Conservation (phyloP, 495 filamentous ascomycete species). For the Xylaria nigripes region DNA sequence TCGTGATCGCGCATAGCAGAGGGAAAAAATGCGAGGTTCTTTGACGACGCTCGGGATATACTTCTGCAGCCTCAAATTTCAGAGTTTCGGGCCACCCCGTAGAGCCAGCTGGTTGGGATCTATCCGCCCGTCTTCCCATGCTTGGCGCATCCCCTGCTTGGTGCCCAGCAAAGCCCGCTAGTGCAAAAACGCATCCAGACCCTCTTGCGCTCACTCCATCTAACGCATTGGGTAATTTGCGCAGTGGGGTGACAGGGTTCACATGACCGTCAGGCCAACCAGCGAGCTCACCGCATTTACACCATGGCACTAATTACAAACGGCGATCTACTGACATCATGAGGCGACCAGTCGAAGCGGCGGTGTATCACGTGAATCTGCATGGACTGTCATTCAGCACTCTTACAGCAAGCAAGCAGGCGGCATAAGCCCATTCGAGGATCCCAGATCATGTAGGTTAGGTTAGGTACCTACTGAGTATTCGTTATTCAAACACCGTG, state of each 20-base stretch:
- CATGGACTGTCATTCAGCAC: not conserved
- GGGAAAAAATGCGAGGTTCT: constrained; percentile 14
- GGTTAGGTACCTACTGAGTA: too few relatives aligned
- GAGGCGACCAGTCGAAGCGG: constrained; percentile 19
- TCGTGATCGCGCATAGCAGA: constrained; percentile 5
- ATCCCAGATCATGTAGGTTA: too few relatives aligned
- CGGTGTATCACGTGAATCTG: constrained; percentile 18
- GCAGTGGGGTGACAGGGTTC: constrained; percentile 11
- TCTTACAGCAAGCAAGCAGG: not conserved
- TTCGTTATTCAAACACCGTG: too few relatives aligned
- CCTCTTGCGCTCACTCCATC: constrained; percentile 8
- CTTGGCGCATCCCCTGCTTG: constrained; percentile 24
- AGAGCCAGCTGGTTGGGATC: constrained; percentile 29
- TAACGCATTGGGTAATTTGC: constrained; percentile 14
- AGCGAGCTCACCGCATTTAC: constrained; percentile 9
- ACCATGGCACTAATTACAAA: not conserved
- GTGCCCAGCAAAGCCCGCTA: constrained; percentile 13
- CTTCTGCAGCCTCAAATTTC: constrained; percentile 26
- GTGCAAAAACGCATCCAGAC: constrained; percentile 20
- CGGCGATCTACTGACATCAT: constrained; percentile 13
- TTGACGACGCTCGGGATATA: constrained; percentile 17
- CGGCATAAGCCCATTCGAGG: too few relatives aligned
- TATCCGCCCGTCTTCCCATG: constrained; percentile 29
- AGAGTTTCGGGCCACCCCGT: constrained; percentile 31
- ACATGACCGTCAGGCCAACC: constrained; percentile 17